phyloP scores from a whole-genome alignment of 1,284 basidiomycete species.

The Phenoliferia sp. region DNA sequence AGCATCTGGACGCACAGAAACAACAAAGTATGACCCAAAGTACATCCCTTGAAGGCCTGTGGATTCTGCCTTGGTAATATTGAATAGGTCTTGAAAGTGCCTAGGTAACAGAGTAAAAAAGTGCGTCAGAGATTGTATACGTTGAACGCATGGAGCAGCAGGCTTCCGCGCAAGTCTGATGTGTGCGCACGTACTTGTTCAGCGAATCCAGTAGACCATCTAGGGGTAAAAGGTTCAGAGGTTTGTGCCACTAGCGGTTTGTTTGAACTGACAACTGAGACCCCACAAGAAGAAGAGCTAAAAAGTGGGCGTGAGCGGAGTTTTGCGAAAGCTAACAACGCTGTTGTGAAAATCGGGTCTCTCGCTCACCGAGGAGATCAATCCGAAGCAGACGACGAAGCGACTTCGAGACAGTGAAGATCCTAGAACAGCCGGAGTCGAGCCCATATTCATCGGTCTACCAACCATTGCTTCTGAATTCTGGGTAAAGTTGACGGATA shows the following conservation, averaged over 20 bases:
- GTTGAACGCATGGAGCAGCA: background rate
- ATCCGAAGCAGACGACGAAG: conserved; percentile 38
- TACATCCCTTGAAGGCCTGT: conserved; percentile 79
- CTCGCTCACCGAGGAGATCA: background rate
- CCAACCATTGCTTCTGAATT: too few relatives aligned
- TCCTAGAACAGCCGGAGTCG: background rate
- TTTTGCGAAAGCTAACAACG: background rate
- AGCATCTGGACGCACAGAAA: background rate
- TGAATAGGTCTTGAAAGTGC: conserved; percentile 60
- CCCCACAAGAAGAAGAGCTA: conserved; percentile 6
- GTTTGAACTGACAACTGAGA: background rate
- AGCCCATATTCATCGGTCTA: background rate
- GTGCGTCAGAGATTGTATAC: too few relatives aligned
- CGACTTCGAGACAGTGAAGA: background rate
- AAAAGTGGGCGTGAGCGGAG: background rate
- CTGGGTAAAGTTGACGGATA: too few relatives aligned
- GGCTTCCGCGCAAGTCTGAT: background rate
- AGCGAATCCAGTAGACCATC: conserved; percentile 72
- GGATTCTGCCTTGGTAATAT: conserved; percentile 69
- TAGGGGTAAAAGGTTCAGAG: conserved; percentile 38
- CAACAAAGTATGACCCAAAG: conserved; percentile 46
- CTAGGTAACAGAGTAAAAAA: too few relatives aligned
- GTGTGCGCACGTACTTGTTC: conserved; percentile 48
- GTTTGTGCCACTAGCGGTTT: background rate
- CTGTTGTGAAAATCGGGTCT: too few relatives aligned